phyloP scores from a whole-genome alignment of 2,329 filamentous ascomycete genomes.

The Paraphaeosphaeria minitans region DNA sequence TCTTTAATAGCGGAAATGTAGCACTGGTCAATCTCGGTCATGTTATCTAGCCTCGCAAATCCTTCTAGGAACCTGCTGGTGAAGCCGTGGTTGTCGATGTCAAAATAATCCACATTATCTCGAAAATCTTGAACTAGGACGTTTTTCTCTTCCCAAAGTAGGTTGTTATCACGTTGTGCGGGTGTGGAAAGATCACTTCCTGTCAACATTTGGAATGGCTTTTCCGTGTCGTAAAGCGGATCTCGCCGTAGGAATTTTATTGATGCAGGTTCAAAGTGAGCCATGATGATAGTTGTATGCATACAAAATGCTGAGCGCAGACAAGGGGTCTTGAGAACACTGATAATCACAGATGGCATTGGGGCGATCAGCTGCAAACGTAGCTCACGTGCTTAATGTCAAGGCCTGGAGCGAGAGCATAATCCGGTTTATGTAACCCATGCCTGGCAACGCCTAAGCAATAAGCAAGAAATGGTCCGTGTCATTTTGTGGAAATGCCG shows the following conservation, averaged over 20 bases:
- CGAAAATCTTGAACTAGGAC: conserved; percentile 3
- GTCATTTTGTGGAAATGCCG: too few relatives aligned
- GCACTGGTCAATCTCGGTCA: background rate
- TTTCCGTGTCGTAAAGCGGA: conserved; percentile 1
- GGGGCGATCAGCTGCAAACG: too few relatives aligned
- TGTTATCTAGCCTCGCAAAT: background rate
- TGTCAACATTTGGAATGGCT: conserved; percentile 8
- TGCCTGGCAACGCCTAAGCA: too few relatives aligned
- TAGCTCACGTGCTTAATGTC: too few relatives aligned
- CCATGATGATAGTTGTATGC: too few relatives aligned
- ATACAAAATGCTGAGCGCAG: too few relatives aligned
- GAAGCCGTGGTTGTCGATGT: conserved; percentile 8
- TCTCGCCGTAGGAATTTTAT: conserved; percentile 5
- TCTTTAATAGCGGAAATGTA: background rate
- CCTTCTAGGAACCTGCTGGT: background rate
- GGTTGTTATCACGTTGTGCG: conserved; percentile 2
- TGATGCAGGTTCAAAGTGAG: too few relatives aligned
- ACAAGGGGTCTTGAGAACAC: too few relatives aligned
- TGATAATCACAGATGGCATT: too few relatives aligned
- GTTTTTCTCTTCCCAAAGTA: background rate
- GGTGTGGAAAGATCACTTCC: background rate
- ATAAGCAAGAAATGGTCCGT: too few relatives aligned
- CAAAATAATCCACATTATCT: background rate
- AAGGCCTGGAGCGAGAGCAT: too few relatives aligned
- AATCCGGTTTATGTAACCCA: too few relatives aligned